Evolutionary conservation across 352 stramenopile species (phyloP).

Genomic region (Elongisporangium senticosum): DNA sequence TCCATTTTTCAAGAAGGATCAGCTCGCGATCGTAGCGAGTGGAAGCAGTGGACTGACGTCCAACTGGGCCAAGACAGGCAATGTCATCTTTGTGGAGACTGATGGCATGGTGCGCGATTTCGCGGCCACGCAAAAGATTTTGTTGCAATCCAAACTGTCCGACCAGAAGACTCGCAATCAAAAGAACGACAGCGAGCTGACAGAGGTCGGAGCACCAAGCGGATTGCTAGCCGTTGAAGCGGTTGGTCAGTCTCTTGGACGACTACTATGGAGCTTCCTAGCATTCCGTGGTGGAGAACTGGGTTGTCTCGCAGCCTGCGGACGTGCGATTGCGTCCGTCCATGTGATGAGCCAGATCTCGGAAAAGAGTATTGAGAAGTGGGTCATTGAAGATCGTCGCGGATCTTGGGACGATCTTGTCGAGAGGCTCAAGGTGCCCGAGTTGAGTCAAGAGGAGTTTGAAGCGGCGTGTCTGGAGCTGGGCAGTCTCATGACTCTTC

Average conservation of each 20-base stretch:
- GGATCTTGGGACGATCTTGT: constrained; percentile 60
- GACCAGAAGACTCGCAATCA: not conserved
- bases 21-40: constrained; percentile 10
- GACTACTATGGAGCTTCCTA: constrained; percentile 76
- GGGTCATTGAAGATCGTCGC: constrained; percentile 73
- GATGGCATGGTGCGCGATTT: constrained; percentile 77
- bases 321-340: constrained; percentile 72
- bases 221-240: constrained; percentile 29
- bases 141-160: constrained; percentile 14
- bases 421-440: constrained; percentile 55
- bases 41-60: constrained; percentile 16
- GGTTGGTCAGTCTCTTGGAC: constrained; percentile 53
- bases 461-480: constrained; percentile 62
- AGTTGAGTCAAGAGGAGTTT: constrained; percentile 80
- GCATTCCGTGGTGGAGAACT: constrained; percentile 76
- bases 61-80: constrained; percentile 79
- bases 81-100: constrained; percentile 80
- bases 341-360: constrained; percentile 77
- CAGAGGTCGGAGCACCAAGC: not conserved
- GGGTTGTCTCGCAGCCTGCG: constrained; percentile 61
- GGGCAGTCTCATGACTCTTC: constrained; percentile 70
- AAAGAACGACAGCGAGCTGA: not conserved
- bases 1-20: constrained; percentile 53
- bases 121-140: constrained; percentile 45
- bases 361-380: constrained; percentile 82